Percentiles rank a stretch among this genome's conserved stretches.
phyloP scores from a whole-genome alignment of 805 yeast species.

The Wickerhamomyces chaumierensis region DNA sequence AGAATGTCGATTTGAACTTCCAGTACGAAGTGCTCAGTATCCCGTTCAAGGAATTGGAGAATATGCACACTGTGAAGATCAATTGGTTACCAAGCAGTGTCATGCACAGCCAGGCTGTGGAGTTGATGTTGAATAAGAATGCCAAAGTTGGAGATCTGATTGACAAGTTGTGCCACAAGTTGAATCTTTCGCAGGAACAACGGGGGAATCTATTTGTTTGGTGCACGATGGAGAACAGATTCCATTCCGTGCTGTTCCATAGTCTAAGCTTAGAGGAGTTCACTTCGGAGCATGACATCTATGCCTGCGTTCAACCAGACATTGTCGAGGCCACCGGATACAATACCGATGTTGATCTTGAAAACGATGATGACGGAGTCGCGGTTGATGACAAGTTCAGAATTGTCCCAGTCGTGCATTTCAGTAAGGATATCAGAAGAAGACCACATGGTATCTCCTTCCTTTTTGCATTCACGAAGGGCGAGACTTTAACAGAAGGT shows the following conservation, averaged over 20 bases:
- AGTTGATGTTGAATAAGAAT: constrained; percentile 55
- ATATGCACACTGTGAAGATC: constrained; percentile 52
- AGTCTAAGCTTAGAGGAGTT: constrained; percentile 28
- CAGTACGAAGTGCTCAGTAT: constrained; percentile 72
- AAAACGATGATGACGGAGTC: constrained; percentile 9
- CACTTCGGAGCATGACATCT: constrained; percentile 26
- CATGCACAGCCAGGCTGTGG: constrained; percentile 56
- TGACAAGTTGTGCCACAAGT: constrained; percentile 42
- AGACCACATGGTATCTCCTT: constrained; percentile 79
- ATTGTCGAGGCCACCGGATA: constrained; percentile 20
- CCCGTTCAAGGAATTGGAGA: constrained; percentile 67
- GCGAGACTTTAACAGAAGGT: constrained; percentile 54
- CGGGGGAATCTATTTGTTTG: constrained; percentile 42
- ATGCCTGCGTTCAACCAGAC: constrained; percentile 37
- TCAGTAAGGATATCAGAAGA: constrained; percentile 48
- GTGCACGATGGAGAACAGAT: constrained; percentile 31
- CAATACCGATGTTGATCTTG: constrained; percentile 3
- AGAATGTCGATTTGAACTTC: constrained; percentile 31
- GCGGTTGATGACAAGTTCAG: constrained; percentile 20
- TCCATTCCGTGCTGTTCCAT: constrained; percentile 23
- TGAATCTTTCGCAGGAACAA: constrained; percentile 37
- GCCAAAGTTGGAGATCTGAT: constrained; percentile 46
- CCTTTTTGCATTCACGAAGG: constrained; percentile 56
- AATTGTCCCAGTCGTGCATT: constrained; percentile 64
- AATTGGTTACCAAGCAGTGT: constrained; percentile 68